A percentile compares a stretch with the other conserved stretches of the same genome.
phyloP scores from a whole-genome alignment of 2,329 filamentous ascomycete genomes.

The Fusarium illudens region DNA sequence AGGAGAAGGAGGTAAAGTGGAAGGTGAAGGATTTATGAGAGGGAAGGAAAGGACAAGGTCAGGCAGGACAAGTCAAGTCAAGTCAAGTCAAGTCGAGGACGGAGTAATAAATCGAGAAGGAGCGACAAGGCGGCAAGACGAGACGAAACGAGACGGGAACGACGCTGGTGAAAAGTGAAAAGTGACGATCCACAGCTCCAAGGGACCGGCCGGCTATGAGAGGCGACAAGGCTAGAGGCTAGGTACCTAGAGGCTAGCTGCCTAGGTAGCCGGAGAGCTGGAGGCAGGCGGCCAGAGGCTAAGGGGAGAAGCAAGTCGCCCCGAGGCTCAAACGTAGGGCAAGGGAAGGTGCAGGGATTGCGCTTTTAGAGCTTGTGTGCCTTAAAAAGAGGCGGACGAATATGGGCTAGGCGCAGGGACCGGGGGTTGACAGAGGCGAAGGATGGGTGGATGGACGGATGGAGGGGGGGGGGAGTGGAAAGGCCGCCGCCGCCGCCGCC shows the following conservation, averaged over 20 bases:
- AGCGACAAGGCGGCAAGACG: conserved; percentile 7
- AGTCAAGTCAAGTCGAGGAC: neutral
- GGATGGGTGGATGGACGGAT: too few relatives aligned
- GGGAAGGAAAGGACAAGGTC: conserved; percentile 6
- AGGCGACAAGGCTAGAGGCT: conserved; percentile 30
- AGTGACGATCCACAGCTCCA: conserved; percentile 40
- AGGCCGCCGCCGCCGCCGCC: neutral
- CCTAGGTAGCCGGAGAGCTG: conserved; percentile 16
- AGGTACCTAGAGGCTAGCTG: conserved; percentile 3
- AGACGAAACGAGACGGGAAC: conserved; percentile 20
- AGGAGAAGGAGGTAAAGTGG: neutral
- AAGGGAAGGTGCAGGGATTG: conserved; percentile 17
- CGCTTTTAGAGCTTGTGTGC: neutral
- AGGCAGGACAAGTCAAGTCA: conserved; percentile 1
- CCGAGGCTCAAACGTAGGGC: conserved; percentile 20
- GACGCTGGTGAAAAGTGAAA: conserved; percentile 39
- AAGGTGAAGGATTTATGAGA: conserved; percentile 11
- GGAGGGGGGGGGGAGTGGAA: neutral
- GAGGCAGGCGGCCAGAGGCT: conserved; percentile 25
- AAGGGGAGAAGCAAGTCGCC: conserved; percentile 14
- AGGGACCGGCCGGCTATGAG: conserved; percentile 24
- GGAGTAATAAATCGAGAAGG: conserved; percentile 21
- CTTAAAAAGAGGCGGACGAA: conserved; percentile 8
- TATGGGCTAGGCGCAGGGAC: conserved; percentile 19
- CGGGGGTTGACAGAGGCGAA: conserved; percentile 12